A percentile compares a stretch with the other conserved stretches of the same genome.
These are phyloP conservation scores for Phalaenopsis equestris DNA, from an alignment of 106 monocot species.

Conservation along the genomic window DNA sequence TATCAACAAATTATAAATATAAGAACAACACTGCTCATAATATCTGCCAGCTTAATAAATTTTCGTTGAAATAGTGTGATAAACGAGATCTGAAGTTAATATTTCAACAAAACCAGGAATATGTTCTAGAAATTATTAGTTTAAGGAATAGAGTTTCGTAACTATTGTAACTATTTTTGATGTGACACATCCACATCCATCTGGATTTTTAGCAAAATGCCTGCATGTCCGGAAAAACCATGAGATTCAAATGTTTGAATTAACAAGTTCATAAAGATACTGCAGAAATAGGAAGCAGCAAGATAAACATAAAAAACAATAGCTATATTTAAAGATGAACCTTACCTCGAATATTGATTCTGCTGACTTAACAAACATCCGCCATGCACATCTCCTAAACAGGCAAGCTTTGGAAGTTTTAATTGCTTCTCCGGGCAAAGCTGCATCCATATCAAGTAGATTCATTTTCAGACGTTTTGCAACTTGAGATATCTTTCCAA, in stretches of 20 bases:
- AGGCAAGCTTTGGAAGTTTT: conserved; percentile 34
- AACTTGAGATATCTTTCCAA: conserved; percentile 54
- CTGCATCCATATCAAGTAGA: conserved; percentile 91
- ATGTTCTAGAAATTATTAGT: neutral
- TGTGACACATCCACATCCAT: neutral
- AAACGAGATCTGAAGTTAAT: neutral
- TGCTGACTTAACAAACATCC: conserved; percentile 79
- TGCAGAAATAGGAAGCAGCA: neutral
- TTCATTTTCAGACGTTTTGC: conserved; percentile 67
- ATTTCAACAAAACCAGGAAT: neutral
- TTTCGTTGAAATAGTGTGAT: neutral
- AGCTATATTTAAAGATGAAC: neutral
- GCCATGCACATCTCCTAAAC: conserved; percentile 67
- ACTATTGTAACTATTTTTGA: neutral
- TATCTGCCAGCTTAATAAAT: neutral
- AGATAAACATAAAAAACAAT: neutral
- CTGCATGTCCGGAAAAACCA: neutral
- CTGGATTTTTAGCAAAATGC: neutral
- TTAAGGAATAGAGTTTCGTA: neutral
- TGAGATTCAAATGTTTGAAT: conserved; percentile 1
- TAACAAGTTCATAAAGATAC: neutral
- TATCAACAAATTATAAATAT: neutral
- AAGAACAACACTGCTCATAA: neutral
- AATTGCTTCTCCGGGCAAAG: conserved; percentile 62
- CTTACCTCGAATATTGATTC: conserved; percentile 76